Evolutionary conservation across 345 rosid species (phyloP), one percentile per base, ranked within the genome.

Genomic region (Boechera retrofracta): DNA sequence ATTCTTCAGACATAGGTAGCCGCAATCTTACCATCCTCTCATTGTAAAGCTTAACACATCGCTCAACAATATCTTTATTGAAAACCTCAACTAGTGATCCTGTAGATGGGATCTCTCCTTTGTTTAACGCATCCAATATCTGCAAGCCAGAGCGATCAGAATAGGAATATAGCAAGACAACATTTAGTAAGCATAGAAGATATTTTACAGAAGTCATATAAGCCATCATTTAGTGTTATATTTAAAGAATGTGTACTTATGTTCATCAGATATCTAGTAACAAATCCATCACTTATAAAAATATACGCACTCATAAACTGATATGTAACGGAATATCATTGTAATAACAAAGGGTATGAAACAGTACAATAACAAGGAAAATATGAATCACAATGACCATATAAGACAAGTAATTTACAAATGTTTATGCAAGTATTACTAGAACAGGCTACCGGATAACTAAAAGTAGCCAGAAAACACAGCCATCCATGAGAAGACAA

Each of bases 21-120:
- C 41, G 31, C 73, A 93, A 35, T 76, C 82, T 87, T 41, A 79
- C 84, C 84, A 96, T 93, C 76, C 71, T 77, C 72, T 83, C 97
- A 81, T 81, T 83, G 74, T 96, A 96, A 58, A 88, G 77, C 83
- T 93, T 96, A 78, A 89, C 76, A 77, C 99, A 93, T 13, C 90
- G 85, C 58, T 93, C 95, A 61, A 96, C 87, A 67, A 96, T 96
- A 72, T 81, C 97, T 83, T 91, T 96, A 69, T 96, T 96, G 82
- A 96, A 96, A 78, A 93, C 85, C 90, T 96, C 98, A 79, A 96
- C 99, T 32, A 96, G 87, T 69, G 98, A 96, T 71, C 99, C 99
- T 33, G 99, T 96, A 54, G 99, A 87, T 80, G 99, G 99, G 78
- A 96, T 96, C 84, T 96, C 98, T 66, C 99, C 99, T 82, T 96